These are phyloP conservation scores for Metschnikowia orientalis DNA, from an alignment of 805 yeast species.

Conservation along the genomic window DNA sequence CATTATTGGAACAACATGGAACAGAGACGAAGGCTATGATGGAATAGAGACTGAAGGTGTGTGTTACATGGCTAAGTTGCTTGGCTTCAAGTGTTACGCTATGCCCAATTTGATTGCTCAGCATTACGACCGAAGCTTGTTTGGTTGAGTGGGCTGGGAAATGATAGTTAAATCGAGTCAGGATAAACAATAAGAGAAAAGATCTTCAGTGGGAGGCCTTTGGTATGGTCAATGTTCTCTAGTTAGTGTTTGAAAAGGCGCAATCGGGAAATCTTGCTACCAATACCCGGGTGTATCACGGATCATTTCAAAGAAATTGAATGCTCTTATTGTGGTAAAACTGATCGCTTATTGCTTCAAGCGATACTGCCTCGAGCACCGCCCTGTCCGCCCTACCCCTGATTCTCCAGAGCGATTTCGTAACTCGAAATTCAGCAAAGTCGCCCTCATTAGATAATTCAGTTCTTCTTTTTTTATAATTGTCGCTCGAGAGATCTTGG, in stretches of 20 bases:
- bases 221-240: no score
- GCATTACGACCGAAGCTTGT: constrained; percentile 20
- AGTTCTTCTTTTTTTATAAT: constrained; percentile 5
- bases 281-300: no score
- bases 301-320: constrained; percentile 15
- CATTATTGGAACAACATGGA: constrained; percentile 46
- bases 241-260: no score
- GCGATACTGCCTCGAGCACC: constrained; percentile 26
- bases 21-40: constrained; percentile 45
- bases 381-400: constrained; percentile 21
- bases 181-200: no score
- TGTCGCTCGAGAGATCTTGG: constrained; percentile 1
- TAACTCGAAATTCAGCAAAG: constrained; percentile 40
- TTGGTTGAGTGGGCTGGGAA: not conserved
- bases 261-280: no score
- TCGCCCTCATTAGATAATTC: constrained; percentile 25
- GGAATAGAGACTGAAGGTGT: constrained; percentile 54
- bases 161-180: no score
- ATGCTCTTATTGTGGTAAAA: constrained; percentile 16
- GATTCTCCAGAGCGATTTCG: constrained; percentile 42
- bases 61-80: constrained; percentile 42
- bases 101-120: constrained; percentile 44
- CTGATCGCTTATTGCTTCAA: constrained; percentile 30
- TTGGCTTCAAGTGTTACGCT: constrained; percentile 48
- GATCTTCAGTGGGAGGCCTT: no score